These are phyloP conservation scores for Monosporascus sp. DNA, from an alignment of 2,329 filamentous ascomycete species.

Conservation along the genomic window DNA sequence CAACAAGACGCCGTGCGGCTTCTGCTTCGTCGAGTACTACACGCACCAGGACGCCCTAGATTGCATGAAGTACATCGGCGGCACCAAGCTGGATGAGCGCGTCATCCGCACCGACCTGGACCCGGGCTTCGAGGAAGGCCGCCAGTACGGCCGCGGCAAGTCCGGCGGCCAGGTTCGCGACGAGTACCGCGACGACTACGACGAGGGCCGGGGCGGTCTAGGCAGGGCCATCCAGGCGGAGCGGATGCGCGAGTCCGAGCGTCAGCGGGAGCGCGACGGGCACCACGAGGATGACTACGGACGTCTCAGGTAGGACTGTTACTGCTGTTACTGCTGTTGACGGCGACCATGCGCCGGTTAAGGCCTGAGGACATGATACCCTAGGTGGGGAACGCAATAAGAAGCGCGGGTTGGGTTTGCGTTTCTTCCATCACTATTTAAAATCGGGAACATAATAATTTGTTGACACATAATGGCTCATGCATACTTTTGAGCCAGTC, in stretches of 20 bases:
- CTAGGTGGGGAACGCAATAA: not conserved
- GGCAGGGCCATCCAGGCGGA: slow-evolving; percentile 67
- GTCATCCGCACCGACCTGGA: slow-evolving; percentile 94
- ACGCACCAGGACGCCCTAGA: slow-evolving; percentile 95
- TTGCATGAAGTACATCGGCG: slow-evolving; percentile 97
- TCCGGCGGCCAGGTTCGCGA: slow-evolving; percentile 95
- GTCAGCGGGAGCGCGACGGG: slow-evolving; percentile 27
- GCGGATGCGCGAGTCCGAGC: slow-evolving; percentile 35
- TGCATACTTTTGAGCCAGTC: not conserved
- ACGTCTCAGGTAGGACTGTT: slow-evolving; percentile 39
- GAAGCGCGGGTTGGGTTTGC: not conserved
- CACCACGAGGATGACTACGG: slow-evolving; percentile 54
- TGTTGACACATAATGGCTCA: not conserved
- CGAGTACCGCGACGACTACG: slow-evolving; percentile 95
- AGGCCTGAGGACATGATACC: not conserved
- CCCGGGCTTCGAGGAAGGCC: slow-evolving; percentile 90
- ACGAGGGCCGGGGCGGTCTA: slow-evolving; percentile 87
- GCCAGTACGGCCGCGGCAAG: slow-evolving; percentile 93
- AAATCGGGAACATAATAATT: not conserved
- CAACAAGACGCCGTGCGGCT: slow-evolving; percentile 96
- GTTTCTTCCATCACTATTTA: not conserved
- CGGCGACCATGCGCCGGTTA: too few relatives aligned
- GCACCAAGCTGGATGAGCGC: slow-evolving; percentile 95
- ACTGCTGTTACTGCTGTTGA: too few relatives aligned
- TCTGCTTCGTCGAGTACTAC: slow-evolving; percentile 99